Percentiles rank a stretch among this genome's conserved stretches.
phyloP scores from a whole-genome alignment of 2,329 filamentous ascomycete genomes.

The Penicillium freii region DNA sequence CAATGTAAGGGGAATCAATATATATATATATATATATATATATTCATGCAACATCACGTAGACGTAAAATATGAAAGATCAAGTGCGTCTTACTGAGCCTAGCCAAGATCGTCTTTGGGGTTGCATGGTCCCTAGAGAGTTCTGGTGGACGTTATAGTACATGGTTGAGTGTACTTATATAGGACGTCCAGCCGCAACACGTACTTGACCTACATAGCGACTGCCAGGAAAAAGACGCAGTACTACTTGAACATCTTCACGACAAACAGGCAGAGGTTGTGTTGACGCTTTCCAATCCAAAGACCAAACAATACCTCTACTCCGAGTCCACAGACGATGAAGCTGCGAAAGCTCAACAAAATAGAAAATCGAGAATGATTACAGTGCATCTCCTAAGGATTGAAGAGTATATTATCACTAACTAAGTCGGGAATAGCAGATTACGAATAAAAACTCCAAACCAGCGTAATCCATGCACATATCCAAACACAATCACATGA shows the following conservation, averaged over 20 bases:
- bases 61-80: neutral
- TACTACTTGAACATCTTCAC: too few relatives aligned
- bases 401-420: slow-evolving; percentile 27
- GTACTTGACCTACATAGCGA: too few relatives aligned
- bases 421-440: slow-evolving; percentile 15
- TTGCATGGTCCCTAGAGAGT: too few relatives aligned
- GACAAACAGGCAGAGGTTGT: too few relatives aligned
- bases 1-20: too few relatives aligned
- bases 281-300: too few relatives aligned
- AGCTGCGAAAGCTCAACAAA: neutral
- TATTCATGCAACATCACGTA: neutral
- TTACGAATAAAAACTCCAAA: slow-evolving; percentile 20
- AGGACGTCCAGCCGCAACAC: too few relatives aligned
- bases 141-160: too few relatives aligned
- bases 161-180: too few relatives aligned
- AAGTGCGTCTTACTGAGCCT: neutral
- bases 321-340: neutral
- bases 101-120: neutral
- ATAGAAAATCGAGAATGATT: neutral
- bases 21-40: neutral
- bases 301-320: too few relatives aligned
- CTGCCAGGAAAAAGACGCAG: too few relatives aligned
- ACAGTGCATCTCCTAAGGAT: neutral
- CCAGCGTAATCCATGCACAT: slow-evolving; percentile 23
- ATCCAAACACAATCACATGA: slow-evolving; percentile 15